Base-by-base conservation (phyloP, 805 yeast genomes). In the Schwanniomyces pseudopolymorphus region DNA sequence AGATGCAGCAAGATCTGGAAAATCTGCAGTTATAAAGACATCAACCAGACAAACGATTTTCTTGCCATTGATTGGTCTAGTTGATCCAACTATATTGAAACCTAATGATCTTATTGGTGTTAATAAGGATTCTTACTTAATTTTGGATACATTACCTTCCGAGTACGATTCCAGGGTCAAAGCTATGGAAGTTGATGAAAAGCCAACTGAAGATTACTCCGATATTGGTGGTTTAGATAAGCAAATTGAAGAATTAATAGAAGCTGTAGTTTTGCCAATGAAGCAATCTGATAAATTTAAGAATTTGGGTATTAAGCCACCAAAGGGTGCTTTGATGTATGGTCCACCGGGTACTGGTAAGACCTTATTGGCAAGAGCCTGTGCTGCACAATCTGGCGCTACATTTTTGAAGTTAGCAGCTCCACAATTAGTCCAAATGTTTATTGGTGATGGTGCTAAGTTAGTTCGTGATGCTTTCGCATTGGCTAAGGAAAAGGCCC, bases 131-230 rank as follows among this genome's bases (percentile, higher is more conserved):
- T 88, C 97, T 6, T 94, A 91, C 63, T 78, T 94, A 55, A 87
- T 94, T 44, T 77, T 94, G 57, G 99, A 94, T 69, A 90, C 96
- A 6, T 76, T 94, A 54, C 99, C 99, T 9, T 90, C 97, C 2
- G 99, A 94, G 69, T 94, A 94, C 64, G 99, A 94, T 67, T 87
- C 96, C 45, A 81, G 99, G 59, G 99, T 94, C 43, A 94, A 94
- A 72, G 98, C 98, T 10, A 89, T 94, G 99, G 99, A 94, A 68
- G 99, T 94, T 43, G 99, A 94, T 65, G 99, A 94, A 71, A 91
- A 92, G 64, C 99, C 99, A 49, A 87, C 96, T 1, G 99, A 94
- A 67, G 89, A 96, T 9, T 94, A 94, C 63, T 84, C 95, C 1
- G 99, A 94, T 66, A 95, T 94, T 57, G 99, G 99, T 63, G 99